Evolutionary conservation across 768 basidiomycete genomes (phyloP), one percentile per base, ranked within the genome.

Genomic region (Trametes maxima): DNA sequence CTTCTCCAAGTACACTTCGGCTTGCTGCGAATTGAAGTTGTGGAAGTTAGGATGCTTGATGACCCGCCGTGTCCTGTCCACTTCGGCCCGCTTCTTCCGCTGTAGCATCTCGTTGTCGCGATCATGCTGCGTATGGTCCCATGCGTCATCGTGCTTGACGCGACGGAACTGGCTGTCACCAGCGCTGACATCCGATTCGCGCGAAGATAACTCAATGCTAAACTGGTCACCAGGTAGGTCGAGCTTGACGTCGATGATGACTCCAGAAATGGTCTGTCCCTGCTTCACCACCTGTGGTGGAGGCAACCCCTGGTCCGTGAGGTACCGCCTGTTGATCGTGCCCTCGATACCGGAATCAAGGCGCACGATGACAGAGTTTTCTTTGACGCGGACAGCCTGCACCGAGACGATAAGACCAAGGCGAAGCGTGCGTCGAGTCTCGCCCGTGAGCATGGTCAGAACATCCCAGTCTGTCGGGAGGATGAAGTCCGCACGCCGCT

Each of bases 31-130:
- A 65, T 93, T 95, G 80, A 96, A 88, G 70, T 97, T 94, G 72
- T 95, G 92, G 84, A 98, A 99, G 74, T 96, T 95, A 2, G 96
- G 97, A 73, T 99, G 97, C 72, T 98, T 94, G 78, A 99, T 92
- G 54, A 96, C 86, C 24, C 96, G 81, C 61, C 93, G 85, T 37
- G 86, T 84, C 62, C 84, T 82, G 67, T 92, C 90, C 10, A 85
- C 88, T 69, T 94, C 90, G 1, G 91, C 86, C 48, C 92, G 80
- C 78, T 94, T 95, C 77, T 92, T 95, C 65, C 92, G 83, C 22
- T 82, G 84, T 63, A 89, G 77, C 65, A 92, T 76, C 62, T 94
- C 90, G 65, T 76, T 73, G 69, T 95, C 90, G 62, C 84, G 85
- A 28, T 85, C 82, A 66, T 81, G 80, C 54, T 82, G 85, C n/a